Conservation (phyloP, 805 yeast species). For the Sungouiozyma ichnusensis region DNA sequence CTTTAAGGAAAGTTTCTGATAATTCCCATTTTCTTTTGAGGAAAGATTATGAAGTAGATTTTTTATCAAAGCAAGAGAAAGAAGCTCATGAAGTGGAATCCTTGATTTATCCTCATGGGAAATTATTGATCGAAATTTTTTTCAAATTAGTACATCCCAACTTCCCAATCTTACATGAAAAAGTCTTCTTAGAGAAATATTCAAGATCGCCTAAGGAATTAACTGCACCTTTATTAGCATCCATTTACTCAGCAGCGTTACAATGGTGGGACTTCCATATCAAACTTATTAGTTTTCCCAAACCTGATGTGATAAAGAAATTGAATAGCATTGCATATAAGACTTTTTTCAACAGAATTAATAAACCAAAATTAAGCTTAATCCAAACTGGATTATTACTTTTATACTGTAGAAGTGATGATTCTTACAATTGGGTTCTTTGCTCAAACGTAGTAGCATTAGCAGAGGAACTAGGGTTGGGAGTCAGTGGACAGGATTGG, state of each 20-base stretch:
- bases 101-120: constrained; percentile 88
- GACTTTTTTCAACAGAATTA: constrained; percentile 60
- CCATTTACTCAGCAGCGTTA: constrained; percentile 78
- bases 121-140: constrained; percentile 64
- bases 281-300: constrained; percentile 58
- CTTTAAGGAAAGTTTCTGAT: constrained; percentile 70
- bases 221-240: constrained; percentile 82
- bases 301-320: constrained; percentile 60
- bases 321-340: constrained; percentile 58
- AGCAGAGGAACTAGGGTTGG: constrained; percentile 84
- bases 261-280: constrained; percentile 86
- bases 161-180: constrained; percentile 83
- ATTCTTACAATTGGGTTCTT: constrained; percentile 73
- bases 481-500: constrained; percentile 87
- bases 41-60: constrained; percentile 67
- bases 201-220: constrained; percentile 84
- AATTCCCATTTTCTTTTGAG: constrained; percentile 66
- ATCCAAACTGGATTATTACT: constrained; percentile 82
- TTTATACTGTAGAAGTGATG: constrained; percentile 45
- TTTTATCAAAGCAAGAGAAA: constrained; percentile 57
- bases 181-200: constrained; percentile 85
- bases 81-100: constrained; percentile 79
- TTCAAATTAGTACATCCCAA: constrained; percentile 83
- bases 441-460: constrained; percentile 80
- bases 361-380: constrained; percentile 82